These are phyloP conservation scores for Saccharomyces paradoxus DNA, from an alignment of 805 yeast genomes.

Conservation along the genomic window DNA sequence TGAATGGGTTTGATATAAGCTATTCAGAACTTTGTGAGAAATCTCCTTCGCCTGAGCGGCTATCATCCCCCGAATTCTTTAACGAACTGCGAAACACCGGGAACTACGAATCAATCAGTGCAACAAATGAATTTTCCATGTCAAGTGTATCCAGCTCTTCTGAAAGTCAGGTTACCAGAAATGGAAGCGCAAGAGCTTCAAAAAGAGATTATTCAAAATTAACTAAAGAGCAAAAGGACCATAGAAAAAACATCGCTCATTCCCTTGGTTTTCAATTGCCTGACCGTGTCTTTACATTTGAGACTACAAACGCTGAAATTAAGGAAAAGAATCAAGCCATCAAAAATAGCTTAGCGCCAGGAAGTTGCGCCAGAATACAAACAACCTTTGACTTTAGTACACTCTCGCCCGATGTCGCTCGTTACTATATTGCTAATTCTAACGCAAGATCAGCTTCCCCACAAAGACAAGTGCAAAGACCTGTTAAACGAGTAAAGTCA, in stretches of 20 bases:
- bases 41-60: conserved; percentile 22
- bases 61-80: conserved; percentile 28
- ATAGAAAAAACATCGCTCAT: conserved; percentile 38
- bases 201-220: conserved; percentile 2
- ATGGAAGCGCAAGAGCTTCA: background rate
- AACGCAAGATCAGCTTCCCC: background rate
- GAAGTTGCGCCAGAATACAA: background rate
- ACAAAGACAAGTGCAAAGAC: conserved; percentile 6
- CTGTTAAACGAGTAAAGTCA: conserved; percentile 27
- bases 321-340: background rate
- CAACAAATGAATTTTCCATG: conserved; percentile 1
- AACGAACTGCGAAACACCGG: conserved; percentile 18
- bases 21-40: conserved; percentile 8
- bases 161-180: background rate
- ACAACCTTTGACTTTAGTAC: background rate
- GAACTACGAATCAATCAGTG: conserved; percentile 16
- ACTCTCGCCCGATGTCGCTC: background rate
- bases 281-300: conserved; percentile 36
- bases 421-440: background rate
- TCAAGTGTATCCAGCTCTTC: conserved; percentile 1
- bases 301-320: background rate
- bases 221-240: conserved; percentile 13
- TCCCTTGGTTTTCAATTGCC: conserved; percentile 40
- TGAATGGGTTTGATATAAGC: conserved; percentile 9
- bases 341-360: background rate